Conservation (phyloP, 2,329 filamentous ascomycete genomes). For the Phialophora chinensis region DNA sequence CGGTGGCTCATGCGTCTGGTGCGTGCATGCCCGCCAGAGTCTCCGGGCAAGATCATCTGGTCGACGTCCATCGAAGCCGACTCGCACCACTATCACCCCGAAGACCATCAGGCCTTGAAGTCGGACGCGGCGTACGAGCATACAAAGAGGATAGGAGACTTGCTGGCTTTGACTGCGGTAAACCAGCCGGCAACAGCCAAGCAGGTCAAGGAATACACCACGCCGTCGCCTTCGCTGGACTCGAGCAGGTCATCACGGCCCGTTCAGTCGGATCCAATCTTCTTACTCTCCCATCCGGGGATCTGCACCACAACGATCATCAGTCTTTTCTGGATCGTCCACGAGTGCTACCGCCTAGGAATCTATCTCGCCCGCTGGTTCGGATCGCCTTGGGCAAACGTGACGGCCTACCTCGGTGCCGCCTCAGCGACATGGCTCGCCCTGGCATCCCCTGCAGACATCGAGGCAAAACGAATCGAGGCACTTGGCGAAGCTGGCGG, state of each 20-base stretch:
- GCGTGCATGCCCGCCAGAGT: constrained; percentile 52
- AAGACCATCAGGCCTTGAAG: constrained; percentile 77
- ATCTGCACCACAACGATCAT: constrained; percentile 83
- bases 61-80: constrained; percentile 79
- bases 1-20: constrained; percentile 81
- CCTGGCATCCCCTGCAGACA: constrained; percentile 63
- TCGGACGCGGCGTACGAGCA: constrained; percentile 76
- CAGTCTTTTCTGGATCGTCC: constrained; percentile 62
- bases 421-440: constrained; percentile 78
- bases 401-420: constrained; percentile 77
- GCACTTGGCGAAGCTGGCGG: constrained; percentile 67
- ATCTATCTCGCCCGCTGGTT: constrained; percentile 68
- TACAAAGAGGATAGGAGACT: constrained; percentile 84
- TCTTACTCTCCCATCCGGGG: constrained; percentile 85
- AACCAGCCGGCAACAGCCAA: constrained; percentile 68
- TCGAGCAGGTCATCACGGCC: constrained; percentile 35
- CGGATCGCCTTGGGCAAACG: constrained; percentile 87
- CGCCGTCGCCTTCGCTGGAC: constrained; percentile 26
- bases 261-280: constrained; percentile 58
- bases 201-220: constrained; percentile 59
- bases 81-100: constrained; percentile 60
- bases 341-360: constrained; percentile 32
- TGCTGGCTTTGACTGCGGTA: constrained; percentile 71
- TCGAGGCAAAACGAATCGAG: constrained; percentile 47
- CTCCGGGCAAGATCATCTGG: constrained; percentile 78